Evolutionary conservation across 1,284 basidiomycete genomes (phyloP).

Genomic region (Coniophora puteana): DNA sequence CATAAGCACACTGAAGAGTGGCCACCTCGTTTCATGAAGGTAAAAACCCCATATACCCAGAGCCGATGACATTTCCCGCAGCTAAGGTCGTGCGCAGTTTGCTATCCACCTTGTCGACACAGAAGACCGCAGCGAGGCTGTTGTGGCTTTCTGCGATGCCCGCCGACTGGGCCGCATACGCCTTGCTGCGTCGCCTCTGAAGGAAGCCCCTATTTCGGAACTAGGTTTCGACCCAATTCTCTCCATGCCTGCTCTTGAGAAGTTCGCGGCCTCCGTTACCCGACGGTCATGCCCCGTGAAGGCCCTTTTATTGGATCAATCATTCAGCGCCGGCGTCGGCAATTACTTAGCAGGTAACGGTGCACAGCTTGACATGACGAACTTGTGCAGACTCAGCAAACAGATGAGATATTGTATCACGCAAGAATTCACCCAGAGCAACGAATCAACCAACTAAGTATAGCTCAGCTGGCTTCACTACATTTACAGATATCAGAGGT

Average conservation of each 20-base stretch:
- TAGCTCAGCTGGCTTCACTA: constrained; percentile 47
- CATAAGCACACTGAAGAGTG: constrained; percentile 51
- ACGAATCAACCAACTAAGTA: constrained; percentile 55
- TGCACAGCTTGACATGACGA: background rate
- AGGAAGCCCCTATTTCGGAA: constrained; percentile 64
- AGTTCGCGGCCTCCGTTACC: constrained; percentile 48
- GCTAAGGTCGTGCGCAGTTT: constrained; percentile 40
- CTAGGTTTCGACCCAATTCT: constrained; percentile 81
- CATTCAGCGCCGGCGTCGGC: constrained; percentile 78
- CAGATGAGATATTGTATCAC: constrained; percentile 81
- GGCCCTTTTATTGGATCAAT: constrained; percentile 77
- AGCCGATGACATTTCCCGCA: constrained; percentile 1
- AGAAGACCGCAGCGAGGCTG: constrained; percentile 25
- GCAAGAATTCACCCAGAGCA: constrained; percentile 75
- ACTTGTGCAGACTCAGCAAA: background rate
- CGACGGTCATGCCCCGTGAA: constrained; percentile 75
- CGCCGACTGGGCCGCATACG: constrained; percentile 73
- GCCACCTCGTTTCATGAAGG: constrained; percentile 81
- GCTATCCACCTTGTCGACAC: constrained; percentile 49
- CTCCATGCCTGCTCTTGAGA: constrained; percentile 60
- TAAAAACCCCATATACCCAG: constrained; percentile 22
- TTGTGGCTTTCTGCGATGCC: constrained; percentile 67
- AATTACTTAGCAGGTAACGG: constrained; percentile 78
- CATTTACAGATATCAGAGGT: constrained; percentile 58
- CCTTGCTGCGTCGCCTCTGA: constrained; percentile 54